Evolutionary conservation across 371 early-diverging fungal species (phyloP), one percentile per base, ranked within the genome.

Genomic region (Mortierella sp.): DNA sequence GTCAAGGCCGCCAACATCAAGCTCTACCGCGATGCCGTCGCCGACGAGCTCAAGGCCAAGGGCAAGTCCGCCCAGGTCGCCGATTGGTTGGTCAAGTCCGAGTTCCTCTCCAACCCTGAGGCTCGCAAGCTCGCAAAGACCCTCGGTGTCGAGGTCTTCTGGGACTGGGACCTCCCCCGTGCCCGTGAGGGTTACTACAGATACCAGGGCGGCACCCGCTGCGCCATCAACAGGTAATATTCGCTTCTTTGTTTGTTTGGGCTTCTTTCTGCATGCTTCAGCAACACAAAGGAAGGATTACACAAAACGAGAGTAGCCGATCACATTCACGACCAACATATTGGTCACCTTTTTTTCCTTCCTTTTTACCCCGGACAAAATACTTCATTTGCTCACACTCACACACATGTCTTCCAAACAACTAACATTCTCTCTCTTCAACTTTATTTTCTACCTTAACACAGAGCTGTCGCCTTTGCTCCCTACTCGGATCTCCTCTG

Each of bases 151-250:
- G 94, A 95, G n/a, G 88, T 97, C 78, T 93, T 88, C 91, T 99
- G 96, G 96, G 91, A 95, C 92, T 98, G 98, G 97, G 97, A 98
- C 80, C 85, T 91, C 21, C 95, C 97, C 73, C 93, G 98, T 78
- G 94, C 96, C 50, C 97, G 98, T 87, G 99, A 99, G 90, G 99
- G 99, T 40, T 97, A 93, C 92, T 98, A 96, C 93, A 95, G 98
- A 76, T 97, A 97, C 92, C 94, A 95, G 83, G 98, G 98, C 84
- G 98, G 98, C 77, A 98, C 98, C 64, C 93, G 95, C 69, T 96
- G 95, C 73, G 97, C 97, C 89, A 95, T 95, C 80, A 92, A 93
- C 88, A 96, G 99, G 86, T 85, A 77, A 76, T n/a, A 14, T 5
- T 16, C 19, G 16, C 55, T 55, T 9, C 10, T 26, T 24, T 55